Evolutionary conservation across 768 basidiomycete species (phyloP).

Genomic region (Mycena haematopus): DNA sequence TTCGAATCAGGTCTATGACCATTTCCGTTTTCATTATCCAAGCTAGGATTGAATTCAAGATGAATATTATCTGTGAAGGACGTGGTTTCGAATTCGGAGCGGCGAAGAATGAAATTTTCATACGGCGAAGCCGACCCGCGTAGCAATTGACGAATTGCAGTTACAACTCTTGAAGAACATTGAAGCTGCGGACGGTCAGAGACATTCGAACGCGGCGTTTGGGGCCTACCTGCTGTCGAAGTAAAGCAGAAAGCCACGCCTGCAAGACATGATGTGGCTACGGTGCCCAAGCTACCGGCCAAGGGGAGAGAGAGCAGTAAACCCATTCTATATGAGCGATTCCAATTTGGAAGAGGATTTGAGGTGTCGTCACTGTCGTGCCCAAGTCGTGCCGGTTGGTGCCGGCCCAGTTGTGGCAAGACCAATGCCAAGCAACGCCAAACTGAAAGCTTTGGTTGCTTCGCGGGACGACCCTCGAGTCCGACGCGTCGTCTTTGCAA

Average conservation of each 20-base stretch:
- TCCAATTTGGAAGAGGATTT: neutral
- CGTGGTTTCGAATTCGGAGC: neutral
- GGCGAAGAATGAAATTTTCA: conserved; percentile 33
- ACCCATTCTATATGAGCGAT: conserved; percentile 57
- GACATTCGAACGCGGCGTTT: conserved; percentile 13
- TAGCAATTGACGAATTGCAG: conserved; percentile 98
- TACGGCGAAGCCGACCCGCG: conserved; percentile 93
- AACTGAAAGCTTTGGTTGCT: no score
- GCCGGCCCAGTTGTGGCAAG: no score
- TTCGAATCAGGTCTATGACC: conserved; percentile 85
- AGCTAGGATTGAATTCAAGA: conserved; percentile 92
- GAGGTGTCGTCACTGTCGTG: no score
- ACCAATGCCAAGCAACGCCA: no score
- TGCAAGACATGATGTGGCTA: conserved; percentile 85
- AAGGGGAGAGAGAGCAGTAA: conserved; percentile 76
- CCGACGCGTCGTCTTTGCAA: no score
- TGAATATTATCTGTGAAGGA: conserved; percentile 82
- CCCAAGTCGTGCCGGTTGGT: no score
- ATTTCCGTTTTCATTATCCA: conserved; percentile 96
- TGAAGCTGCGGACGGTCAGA: conserved; percentile 61
- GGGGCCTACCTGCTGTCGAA: conserved; percentile 74
- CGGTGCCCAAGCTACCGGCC: conserved; percentile 67
- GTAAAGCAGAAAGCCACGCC: conserved; percentile 88
- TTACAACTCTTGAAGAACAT: conserved; percentile 99
- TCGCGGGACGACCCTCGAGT: no score